Evolutionary conservation across 2,329 filamentous ascomycete genomes (phyloP), one percentile per base, ranked within the genome.

Genomic region (Metarhizium guizhouense): DNA sequence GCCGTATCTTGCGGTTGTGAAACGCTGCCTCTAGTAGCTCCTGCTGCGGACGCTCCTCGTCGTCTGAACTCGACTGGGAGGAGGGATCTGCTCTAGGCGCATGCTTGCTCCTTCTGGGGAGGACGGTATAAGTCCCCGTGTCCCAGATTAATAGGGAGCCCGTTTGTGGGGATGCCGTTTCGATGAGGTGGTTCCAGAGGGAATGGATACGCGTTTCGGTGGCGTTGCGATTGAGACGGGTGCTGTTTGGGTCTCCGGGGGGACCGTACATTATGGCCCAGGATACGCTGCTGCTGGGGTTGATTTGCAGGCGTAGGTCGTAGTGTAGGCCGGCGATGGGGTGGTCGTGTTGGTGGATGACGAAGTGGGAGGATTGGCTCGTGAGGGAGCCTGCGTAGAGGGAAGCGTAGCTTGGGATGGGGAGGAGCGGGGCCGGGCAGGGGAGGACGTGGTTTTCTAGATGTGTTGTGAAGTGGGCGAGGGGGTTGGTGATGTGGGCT

Each of bases 271-370:
- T 84, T 60, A 85, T 75, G 0, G 82, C 81, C 76, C 76, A 89
- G 57, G 81, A 86, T 11, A 81, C 77, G 30, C 83, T 85, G 63
- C 85, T 88, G 0, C 79, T 78, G 56, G 77, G 75, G 34, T 86
- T 88, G 65, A 88, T 85, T 66, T 89, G 85, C 18, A 89, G 72
- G 3, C 86, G 76, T 20, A 89, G 74, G 67, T 89, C 86, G 71
- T 89, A 87, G 65, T 86, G 83, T 1, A 77, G 76, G 29, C 86
- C 85, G 10, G 86, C 84, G 47, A 87, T 67, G 1, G 86, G 86
- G 64, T 89, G 86, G 63, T 88, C 85, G 65, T 90, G 85, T 64
- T 90, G 85, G 66, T 89, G 85, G 42, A 89, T 77, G 53, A 89
- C 81, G 63, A 88, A 89, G 65, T 85, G 82, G 8, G 74, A 71